Evolutionary conservation across 2,329 filamentous ascomycete species (phyloP), one percentile per base, ranked within the genome.

Genomic region (Verruconis gallopava): DNA sequence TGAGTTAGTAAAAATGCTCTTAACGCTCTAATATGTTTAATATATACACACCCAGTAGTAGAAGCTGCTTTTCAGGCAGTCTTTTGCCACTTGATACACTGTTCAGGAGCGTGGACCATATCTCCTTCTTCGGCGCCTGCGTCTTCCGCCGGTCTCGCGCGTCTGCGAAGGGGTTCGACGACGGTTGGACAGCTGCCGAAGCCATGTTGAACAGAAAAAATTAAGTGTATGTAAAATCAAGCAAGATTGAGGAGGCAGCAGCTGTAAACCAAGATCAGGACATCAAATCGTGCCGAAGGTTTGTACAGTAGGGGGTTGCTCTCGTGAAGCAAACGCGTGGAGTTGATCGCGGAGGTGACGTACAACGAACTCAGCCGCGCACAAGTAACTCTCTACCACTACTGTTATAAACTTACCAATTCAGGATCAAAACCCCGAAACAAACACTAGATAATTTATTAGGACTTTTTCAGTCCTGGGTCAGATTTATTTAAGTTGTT

Each of bases 91-190:
- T 93, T 52, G 88, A 85, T 51, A 91, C 88, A 41, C 77, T 80
- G 61, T 93, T 85, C 51, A 95, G 72, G 81, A 95, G 85, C 35
- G 85, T 86, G 47, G 82, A 88, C 89, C 89, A 95, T 62, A 95
- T 79, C 58, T 93, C 85, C 63, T 84, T 85, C 66, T 85, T 88
- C 49, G 67, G 64, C 35, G 65, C 65, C 52, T 82, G 79, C 61
- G 68, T 71, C 25, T 63, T 55, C 11, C 60, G 51, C 12, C 51
- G 59, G 38, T 61, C 57, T 18, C 13, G 3, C 13, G 19, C 22
- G 32, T 42, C 40, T 36, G 38, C 40, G 21, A 43, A 33, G 2
- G 40, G 30, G 22, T 42, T 45, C 4, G 20, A 36, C 11, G 43
- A 41, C 3, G 41, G 37, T n/a, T 33, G 41, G n/a, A 15, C 30